Conservation (phyloP, 768 basidiomycete genomes). For the Strobilomyces echinocephalus region DNA sequence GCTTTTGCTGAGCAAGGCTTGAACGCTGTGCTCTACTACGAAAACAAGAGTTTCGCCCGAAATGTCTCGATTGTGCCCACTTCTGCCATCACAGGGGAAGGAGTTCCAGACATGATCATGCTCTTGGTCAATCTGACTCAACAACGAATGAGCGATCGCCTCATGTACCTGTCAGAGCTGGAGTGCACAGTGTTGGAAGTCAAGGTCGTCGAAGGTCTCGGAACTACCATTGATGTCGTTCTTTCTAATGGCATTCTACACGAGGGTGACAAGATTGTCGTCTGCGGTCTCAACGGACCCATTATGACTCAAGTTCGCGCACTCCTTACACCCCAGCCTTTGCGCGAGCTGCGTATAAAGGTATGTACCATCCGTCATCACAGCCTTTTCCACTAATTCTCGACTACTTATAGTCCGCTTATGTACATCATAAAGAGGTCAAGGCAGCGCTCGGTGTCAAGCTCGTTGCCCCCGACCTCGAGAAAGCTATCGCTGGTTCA, state of each 20-base stretch:
- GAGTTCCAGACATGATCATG: constrained; percentile 99
- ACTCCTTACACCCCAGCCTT: constrained; percentile 90
- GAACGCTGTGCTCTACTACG: constrained; percentile 93
- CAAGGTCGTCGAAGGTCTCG: constrained; percentile 96
- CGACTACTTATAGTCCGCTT: constrained; percentile 61
- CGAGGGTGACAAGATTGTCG: constrained; percentile 91
- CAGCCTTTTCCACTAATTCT: constrained; percentile 1
- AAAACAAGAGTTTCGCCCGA: constrained; percentile 91
- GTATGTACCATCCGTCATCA: constrained; percentile 35
- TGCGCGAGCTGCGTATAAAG: constrained; percentile 95
- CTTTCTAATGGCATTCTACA: constrained; percentile 88
- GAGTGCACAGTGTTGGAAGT: constrained; percentile 99
- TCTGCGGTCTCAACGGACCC: constrained; percentile 95
- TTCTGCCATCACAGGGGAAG: constrained; percentile 96
- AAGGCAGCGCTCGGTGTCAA: constrained; percentile 97
- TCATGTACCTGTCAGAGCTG: constrained; percentile 97
- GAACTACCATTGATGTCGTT: constrained; percentile 96
- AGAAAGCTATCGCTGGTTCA: constrained; percentile 97
- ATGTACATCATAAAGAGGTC: constrained; percentile 96
- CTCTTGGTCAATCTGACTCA: constrained; percentile 95
- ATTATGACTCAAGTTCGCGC: constrained; percentile 95
- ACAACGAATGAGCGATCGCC: constrained; percentile 92
- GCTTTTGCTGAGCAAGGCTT: constrained; percentile 98
- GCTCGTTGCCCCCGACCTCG: constrained; percentile 89
- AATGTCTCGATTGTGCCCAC: constrained; percentile 97